phyloP scores from a whole-genome alignment of 345 rosid species.

The Noccaea caerulescens region DNA sequence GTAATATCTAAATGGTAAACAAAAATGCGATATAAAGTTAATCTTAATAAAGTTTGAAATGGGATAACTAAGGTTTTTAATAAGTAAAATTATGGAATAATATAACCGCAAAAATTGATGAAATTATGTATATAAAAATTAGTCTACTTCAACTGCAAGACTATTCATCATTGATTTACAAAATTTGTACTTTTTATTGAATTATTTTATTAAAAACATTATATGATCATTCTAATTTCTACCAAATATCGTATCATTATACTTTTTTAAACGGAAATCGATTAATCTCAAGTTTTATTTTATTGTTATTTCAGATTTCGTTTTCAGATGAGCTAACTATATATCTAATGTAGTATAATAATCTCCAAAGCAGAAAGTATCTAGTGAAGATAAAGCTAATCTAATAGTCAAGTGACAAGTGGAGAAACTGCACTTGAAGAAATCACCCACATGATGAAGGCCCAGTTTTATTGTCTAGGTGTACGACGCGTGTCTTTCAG shows the following conservation, averaged over 20 bases:
- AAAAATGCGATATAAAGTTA: background rate
- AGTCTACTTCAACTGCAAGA: background rate
- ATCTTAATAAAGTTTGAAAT: background rate
- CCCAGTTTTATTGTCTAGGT: conserved; percentile 11
- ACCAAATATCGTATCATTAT: too few relatives aligned
- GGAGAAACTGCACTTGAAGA: conserved; percentile 25
- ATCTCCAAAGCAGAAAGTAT: conserved; percentile 27
- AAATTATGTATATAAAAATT: background rate
- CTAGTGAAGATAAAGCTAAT: conserved; percentile 27
- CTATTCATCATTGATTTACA: background rate
- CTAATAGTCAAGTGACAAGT: conserved; percentile 30
- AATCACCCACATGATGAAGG: conserved; percentile 29
- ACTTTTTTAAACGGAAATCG: background rate
- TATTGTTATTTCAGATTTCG: conserved; percentile 6
- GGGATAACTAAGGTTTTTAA: background rate
- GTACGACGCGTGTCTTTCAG: conserved; percentile 21
- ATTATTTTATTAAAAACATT: background rate
- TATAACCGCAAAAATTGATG: background rate
- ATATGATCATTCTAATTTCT: background rate
- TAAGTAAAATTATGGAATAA: background rate
- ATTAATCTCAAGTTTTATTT: background rate
- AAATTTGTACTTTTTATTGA: background rate
- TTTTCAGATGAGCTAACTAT: background rate
- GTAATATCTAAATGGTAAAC: background rate
- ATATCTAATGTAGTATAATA: conserved; percentile 2